Evolutionary conservation across 305 asterid species (phyloP).

Genomic region (Vinca major): DNA sequence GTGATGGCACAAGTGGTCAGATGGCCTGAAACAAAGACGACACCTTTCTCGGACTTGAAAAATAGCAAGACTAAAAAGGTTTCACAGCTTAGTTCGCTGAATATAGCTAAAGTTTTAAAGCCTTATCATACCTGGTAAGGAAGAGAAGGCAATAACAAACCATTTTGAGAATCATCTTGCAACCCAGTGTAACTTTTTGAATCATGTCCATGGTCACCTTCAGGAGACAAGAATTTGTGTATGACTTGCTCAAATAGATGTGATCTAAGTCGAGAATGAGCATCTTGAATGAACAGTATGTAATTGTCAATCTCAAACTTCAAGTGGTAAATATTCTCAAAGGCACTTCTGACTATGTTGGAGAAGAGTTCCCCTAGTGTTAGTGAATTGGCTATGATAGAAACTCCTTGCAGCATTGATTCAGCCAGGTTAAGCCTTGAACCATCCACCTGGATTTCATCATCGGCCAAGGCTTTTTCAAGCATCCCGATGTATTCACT

Average conservation of each 20-base stretch:
- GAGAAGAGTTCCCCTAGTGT: constrained; percentile 38
- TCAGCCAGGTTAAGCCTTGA: constrained; percentile 30
- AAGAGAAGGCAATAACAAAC: constrained; percentile 39
- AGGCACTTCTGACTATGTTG: constrained; percentile 29
- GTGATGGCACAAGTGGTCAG: background rate
- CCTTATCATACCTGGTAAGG: constrained; percentile 49
- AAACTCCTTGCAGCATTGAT: constrained; percentile 44
- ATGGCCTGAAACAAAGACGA: background rate
- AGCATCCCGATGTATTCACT: constrained; percentile 35
- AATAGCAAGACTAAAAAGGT: background rate
- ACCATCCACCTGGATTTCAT: constrained; percentile 22
- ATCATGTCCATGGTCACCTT: constrained; percentile 25
- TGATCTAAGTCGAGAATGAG: constrained; percentile 30
- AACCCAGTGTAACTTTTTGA: constrained; percentile 22
- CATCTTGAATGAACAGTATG: constrained; percentile 26
- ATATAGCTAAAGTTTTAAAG: constrained; percentile 1
- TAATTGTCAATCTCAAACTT: constrained; percentile 40
- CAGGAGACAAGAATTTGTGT: constrained; percentile 34
- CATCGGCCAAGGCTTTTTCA: constrained; percentile 38
- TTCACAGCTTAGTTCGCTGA: background rate
- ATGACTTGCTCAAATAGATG: constrained; percentile 42
- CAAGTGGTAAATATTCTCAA: constrained; percentile 33
- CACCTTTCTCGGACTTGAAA: background rate
- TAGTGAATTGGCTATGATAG: constrained; percentile 43
- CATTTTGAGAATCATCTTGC: constrained; percentile 25